A percentile compares a stretch with the other conserved stretches of the same genome.
These are phyloP conservation scores for Rhizophagus sp. DNA, from an alignment of 192 early-diverging fungal genomes.

Conservation along the genomic window DNA sequence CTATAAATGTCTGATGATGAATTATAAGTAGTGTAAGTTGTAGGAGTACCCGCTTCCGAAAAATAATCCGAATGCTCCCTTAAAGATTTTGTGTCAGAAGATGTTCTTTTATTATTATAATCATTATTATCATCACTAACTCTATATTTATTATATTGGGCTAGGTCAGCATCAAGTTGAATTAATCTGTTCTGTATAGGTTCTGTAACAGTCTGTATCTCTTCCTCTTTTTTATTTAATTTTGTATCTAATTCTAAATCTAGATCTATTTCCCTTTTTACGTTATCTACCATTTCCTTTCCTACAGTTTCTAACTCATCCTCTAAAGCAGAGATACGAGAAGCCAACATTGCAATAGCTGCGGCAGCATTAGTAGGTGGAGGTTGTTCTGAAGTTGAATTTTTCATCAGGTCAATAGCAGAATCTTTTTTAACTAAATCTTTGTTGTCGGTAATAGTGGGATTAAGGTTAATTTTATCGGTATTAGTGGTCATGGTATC, in stretches of 20 bases:
- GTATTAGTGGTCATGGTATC: not conserved
- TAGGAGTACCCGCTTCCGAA: not conserved
- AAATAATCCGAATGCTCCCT: not conserved
- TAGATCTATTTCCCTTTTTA: not conserved
- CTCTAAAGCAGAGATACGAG: conserved; percentile 26
- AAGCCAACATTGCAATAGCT: conserved; percentile 4
- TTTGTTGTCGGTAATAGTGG: not conserved
- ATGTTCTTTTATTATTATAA: not conserved
- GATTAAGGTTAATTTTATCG: not conserved
- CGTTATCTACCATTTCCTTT: conserved; percentile 3
- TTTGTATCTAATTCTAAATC: not conserved
- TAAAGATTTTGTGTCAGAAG: conserved; percentile 1
- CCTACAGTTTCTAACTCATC: conserved; percentile 13
- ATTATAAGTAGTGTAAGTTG: not conserved
- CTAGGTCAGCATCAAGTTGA: not conserved
- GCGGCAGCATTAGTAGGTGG: not conserved
- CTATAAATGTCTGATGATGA: not conserved
- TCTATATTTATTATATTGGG: not conserved
- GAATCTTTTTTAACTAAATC: not conserved
- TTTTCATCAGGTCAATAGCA: not conserved
- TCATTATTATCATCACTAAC: not conserved
- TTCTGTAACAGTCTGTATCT: not conserved
- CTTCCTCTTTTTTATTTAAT: conserved; percentile 7
- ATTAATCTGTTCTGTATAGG: not conserved
- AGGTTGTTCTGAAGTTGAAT: not conserved